phyloP scores from a whole-genome alignment of 139 green algal genomes.

The Yamagishiella unicocca region DNA sequence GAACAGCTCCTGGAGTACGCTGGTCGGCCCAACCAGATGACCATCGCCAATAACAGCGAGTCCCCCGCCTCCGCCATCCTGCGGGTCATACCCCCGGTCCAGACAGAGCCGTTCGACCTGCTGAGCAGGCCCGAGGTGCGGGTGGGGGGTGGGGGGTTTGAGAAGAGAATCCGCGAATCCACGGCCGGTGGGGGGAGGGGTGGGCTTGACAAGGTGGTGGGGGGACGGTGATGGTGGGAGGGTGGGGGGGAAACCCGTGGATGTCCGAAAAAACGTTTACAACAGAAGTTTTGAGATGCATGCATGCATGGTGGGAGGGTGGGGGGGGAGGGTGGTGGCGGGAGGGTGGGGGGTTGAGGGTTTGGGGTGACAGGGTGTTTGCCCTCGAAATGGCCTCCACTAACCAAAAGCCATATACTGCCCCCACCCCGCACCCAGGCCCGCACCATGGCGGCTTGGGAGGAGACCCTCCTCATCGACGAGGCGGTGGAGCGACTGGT shows the following conservation, averaged over 20 bases:
- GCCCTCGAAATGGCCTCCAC: too few relatives aligned
- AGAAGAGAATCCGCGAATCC: too few relatives aligned
- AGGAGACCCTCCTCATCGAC: slow-evolving; percentile 62
- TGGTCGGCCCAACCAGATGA: slow-evolving; percentile 54
- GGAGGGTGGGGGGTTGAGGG: too few relatives aligned
- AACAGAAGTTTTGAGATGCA: too few relatives aligned
- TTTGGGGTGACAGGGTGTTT: too few relatives aligned
- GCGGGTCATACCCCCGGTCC: slow-evolving; percentile 60
- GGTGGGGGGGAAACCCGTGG: too few relatives aligned
- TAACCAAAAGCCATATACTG: too few relatives aligned
- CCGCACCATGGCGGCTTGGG: slow-evolving; percentile 45
- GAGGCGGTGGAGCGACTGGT: slow-evolving; percentile 54
- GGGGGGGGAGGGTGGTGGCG: too few relatives aligned
- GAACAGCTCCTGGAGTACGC: slow-evolving; percentile 60
- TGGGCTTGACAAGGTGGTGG: neutral
- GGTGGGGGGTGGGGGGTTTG: too few relatives aligned
- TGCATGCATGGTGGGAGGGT: too few relatives aligned
- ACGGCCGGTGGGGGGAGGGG: neutral
- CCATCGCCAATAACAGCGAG: slow-evolving; percentile 51
- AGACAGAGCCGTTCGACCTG: slow-evolving; percentile 67
- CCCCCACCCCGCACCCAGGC: neutral
- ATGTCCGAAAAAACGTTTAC: too few relatives aligned
- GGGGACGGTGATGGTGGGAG: neutral
- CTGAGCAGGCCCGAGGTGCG: slow-evolving; percentile 32
- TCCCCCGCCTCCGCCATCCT: slow-evolving; percentile 25